Conservation (phyloP, 441 rosid species). For the Iberis amara region DNA sequence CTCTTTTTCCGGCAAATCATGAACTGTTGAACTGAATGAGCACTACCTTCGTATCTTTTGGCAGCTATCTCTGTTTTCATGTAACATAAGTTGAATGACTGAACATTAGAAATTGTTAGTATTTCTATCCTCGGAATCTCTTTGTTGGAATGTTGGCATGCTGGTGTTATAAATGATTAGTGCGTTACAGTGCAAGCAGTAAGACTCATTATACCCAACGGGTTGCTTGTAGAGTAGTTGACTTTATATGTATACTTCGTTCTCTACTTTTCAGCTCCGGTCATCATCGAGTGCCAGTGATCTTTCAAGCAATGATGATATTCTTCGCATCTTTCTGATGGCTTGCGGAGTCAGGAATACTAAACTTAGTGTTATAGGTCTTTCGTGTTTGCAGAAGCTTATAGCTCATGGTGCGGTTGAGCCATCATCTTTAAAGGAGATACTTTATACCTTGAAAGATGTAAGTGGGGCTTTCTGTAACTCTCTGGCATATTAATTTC, state of each 20-base stretch:
- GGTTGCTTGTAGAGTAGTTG: slow-evolving; percentile 1
- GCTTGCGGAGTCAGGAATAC: slow-evolving; percentile 85
- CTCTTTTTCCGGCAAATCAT: not conserved
- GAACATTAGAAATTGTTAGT: not conserved
- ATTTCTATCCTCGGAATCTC: not conserved
- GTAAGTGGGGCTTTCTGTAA: slow-evolving; percentile 41
- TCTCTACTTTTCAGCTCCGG: slow-evolving; percentile 60
- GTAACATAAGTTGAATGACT: not conserved
- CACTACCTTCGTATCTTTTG: no score
- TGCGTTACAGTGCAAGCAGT: slow-evolving; percentile 1
- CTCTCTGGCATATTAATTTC: not conserved
- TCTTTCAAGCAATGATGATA: slow-evolving; percentile 76
- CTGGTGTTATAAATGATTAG: slow-evolving; percentile 1
- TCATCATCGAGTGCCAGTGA: slow-evolving; percentile 78
- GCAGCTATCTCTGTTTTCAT: not conserved
- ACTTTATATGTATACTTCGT: slow-evolving; percentile 2
- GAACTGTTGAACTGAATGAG: slow-evolving; percentile 7
- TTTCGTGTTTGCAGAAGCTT: slow-evolving; percentile 90
- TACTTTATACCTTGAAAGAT: slow-evolving; percentile 72
- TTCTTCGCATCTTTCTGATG: slow-evolving; percentile 79
- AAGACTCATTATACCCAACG: not conserved
- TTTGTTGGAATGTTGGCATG: slow-evolving; percentile 8
- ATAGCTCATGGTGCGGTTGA: slow-evolving; percentile 92
- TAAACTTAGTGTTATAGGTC: slow-evolving; percentile 88
- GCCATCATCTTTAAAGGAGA: slow-evolving; percentile 71